Conservation (phyloP, 495 filamentous ascomycete species). For the Cenococcum geophilum region DNA sequence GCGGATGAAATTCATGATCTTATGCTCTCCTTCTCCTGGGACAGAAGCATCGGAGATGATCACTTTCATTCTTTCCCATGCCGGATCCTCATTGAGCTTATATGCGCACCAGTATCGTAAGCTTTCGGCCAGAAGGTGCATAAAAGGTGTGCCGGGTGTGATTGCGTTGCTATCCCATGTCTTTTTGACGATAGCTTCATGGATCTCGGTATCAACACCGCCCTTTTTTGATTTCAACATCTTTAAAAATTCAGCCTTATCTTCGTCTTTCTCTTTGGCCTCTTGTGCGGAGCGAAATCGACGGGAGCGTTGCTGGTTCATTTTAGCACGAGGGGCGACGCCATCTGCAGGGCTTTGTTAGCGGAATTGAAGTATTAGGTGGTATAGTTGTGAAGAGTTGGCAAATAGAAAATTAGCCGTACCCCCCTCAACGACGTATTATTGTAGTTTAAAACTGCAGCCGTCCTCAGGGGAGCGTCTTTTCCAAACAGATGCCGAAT, state of each 20-base stretch:
- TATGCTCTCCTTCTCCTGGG: slow-evolving; percentile 96
- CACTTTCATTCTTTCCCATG: slow-evolving; percentile 86
- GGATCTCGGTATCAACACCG: slow-evolving; percentile 51
- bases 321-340: slow-evolving; percentile 89
- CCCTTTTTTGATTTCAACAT: slow-evolving; percentile 59
- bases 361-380: slow-evolving; percentile 16
- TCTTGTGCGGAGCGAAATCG: slow-evolving; percentile 91
- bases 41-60: slow-evolving; percentile 98
- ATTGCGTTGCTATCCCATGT: slow-evolving; percentile 98
- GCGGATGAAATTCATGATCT: slow-evolving; percentile 97
- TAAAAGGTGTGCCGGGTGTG: slow-evolving; percentile 96
- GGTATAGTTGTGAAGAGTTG: neutral
- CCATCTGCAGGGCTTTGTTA: slow-evolving; percentile 58
- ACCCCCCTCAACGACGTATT: slow-evolving; percentile 22
- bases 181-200: slow-evolving; percentile 67
- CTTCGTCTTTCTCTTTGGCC: slow-evolving; percentile 86
- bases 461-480: slow-evolving; percentile 12
- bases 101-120: slow-evolving; percentile 93
- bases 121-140: slow-evolving; percentile 90
- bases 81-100: slow-evolving; percentile 93
- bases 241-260: slow-evolving; percentile 79
- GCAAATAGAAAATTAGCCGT: slow-evolving; percentile 13
- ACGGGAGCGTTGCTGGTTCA: slow-evolving; percentile 93
- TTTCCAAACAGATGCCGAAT: slow-evolving; percentile 4
- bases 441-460: slow-evolving; percentile 20